phyloP scores from a whole-genome alignment of 2,329 filamentous ascomycete species.

The Macrophomina pseudophaseolina region DNA sequence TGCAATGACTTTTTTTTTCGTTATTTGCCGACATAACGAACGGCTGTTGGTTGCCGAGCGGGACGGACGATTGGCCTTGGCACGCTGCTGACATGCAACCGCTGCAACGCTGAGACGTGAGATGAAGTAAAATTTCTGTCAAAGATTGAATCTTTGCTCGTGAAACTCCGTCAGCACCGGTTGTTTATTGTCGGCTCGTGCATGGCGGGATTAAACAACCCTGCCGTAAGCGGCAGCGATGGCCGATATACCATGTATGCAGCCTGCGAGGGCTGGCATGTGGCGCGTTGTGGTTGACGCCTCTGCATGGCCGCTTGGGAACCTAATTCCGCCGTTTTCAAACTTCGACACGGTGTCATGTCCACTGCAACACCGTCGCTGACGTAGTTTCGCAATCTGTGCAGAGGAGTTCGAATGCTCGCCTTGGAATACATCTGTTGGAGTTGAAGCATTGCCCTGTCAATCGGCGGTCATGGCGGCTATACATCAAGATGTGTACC shows the following conservation, averaged over 20 bases:
- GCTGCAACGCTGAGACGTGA: slow-evolving; percentile 3
- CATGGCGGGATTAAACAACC: slow-evolving; percentile 3
- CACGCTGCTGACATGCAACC: neutral
- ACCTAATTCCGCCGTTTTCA: slow-evolving; percentile 22
- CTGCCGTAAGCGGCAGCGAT: slow-evolving; percentile 12
- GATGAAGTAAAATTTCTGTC: slow-evolving; percentile 18
- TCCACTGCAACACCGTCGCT: slow-evolving; percentile 12
- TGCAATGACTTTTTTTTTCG: neutral
- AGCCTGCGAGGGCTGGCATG: neutral
- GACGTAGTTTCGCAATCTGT: neutral
- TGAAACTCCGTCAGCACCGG: neutral
- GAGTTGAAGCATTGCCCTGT: neutral
- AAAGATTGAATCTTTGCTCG: neutral
- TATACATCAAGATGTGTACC: neutral
- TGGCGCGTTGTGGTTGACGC: neutral
- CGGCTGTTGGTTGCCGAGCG: neutral
- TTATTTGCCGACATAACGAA: slow-evolving; percentile 3
- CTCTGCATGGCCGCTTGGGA: slow-evolving; percentile 3
- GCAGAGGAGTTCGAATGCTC: neutral
- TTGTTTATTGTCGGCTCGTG: neutral
- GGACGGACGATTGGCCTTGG: neutral
- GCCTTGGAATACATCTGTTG: neutral
- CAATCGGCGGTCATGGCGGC: neutral
- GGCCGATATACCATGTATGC: neutral
- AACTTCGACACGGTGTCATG: slow-evolving; percentile 11